phyloP scores from a whole-genome alignment of 495 filamentous ascomycete species.

The Ramalina peruviana region DNA sequence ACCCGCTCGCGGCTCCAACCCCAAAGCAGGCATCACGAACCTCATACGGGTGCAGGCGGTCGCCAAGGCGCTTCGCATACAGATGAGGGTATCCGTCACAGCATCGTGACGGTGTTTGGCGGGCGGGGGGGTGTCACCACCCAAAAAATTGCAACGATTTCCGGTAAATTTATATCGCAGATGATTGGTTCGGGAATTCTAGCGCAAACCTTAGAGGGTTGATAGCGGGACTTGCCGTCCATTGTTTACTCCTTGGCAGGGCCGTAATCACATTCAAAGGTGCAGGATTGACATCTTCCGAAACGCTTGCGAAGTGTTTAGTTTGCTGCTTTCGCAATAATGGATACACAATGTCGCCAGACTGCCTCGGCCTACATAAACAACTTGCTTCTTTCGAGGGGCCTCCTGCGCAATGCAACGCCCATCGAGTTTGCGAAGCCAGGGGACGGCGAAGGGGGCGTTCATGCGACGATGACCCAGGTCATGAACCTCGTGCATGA shows the following conservation, averaged over 20 bases:
- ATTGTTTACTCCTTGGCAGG: background rate
- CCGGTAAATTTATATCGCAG: no score
- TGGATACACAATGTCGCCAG: conserved; percentile 69
- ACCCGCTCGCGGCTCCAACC: no score
- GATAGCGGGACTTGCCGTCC: background rate
- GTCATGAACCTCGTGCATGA: conserved; percentile 92
- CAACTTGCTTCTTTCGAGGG: conserved; percentile 81
- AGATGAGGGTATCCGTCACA: no score
- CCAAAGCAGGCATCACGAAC: no score
- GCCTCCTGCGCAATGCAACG: conserved; percentile 69
- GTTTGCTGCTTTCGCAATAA: conserved; percentile 16
- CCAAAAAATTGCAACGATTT: no score
- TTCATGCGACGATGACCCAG: conserved; percentile 60
- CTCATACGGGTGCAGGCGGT: no score
- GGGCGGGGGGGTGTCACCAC: no score
- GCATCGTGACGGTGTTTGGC: no score
- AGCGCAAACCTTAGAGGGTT: no score
- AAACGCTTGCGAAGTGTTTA: background rate
- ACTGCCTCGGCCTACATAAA: conserved; percentile 93
- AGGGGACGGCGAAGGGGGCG: conserved; percentile 46
- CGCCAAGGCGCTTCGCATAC: no score
- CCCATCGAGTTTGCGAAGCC: conserved; percentile 77
- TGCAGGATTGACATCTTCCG: background rate
- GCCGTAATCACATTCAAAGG: background rate
- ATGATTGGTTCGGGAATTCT: no score